A percentile compares a stretch with the other conserved stretches of the same genome.
Conservation (phyloP, 2,329 filamentous ascomycete species). For the Exophiala sp. region DNA sequence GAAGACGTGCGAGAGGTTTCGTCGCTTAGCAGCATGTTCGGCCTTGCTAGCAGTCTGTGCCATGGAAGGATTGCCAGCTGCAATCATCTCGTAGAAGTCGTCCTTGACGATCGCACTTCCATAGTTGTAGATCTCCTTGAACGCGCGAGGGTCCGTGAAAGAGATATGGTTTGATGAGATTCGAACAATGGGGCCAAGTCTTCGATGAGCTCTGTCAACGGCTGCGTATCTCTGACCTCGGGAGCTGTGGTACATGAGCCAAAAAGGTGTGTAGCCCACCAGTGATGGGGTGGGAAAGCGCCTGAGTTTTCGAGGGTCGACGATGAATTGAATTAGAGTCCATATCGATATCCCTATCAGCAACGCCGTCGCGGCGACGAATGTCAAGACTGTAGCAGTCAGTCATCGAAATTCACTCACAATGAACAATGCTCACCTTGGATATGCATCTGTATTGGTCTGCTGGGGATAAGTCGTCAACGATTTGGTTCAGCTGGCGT, state of each 20-base stretch:
- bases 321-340: background rate
- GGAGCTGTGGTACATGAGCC: slow-evolving; percentile 1
- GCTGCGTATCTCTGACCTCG: background rate
- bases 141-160: slow-evolving; percentile 32
- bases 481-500: too few relatives aligned
- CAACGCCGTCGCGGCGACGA: background rate
- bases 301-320: background rate
- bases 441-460: too few relatives aligned
- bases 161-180: slow-evolving; percentile 21
- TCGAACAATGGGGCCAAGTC: slow-evolving; percentile 4
- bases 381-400: too few relatives aligned
- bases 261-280: background rate
- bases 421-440: too few relatives aligned
- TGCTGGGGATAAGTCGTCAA: too few relatives aligned
- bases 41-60: background rate
- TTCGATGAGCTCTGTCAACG: slow-evolving; percentile 6
- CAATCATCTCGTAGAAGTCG: slow-evolving; percentile 18
- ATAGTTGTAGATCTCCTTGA: slow-evolving; percentile 37
- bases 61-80: slow-evolving; percentile 12
- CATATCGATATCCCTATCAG: background rate
- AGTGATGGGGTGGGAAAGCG: background rate
- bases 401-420: too few relatives aligned
- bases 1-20: slow-evolving; percentile 14
- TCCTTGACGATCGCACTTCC: slow-evolving; percentile 21
- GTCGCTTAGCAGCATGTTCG: slow-evolving; percentile 9